Base-by-base conservation (phyloP, 2,329 filamentous ascomycete genomes). In the Teratosphaeria destructans region DNA sequence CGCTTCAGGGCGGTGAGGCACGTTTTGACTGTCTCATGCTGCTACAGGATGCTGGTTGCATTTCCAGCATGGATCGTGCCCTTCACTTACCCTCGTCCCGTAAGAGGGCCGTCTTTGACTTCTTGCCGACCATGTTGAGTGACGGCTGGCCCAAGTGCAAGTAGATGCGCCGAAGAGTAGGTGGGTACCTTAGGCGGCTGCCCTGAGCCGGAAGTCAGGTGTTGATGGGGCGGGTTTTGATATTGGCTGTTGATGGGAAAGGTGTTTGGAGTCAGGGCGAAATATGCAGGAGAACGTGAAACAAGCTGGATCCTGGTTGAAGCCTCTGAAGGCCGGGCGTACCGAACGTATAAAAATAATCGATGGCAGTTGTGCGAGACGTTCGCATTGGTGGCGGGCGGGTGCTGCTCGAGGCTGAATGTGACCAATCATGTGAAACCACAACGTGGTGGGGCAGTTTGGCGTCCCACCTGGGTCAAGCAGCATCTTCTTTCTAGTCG, bases 111-210 rank as follows among this genome's bases (percentile, higher is more conserved):
- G 82, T 81, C 57, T 82, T 82, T 39, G 83, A 85, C 69, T 85
- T 86, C 72, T 86, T 87, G 63, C 82, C 83, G 52, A 85, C 84
- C 84, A 86, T 86, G 54, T 61, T 76, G 71, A 19, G 43, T 10
- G 8, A 19, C 16, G 19, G n/a, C 43, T n/a, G 43, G 19, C 19
- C 2, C 5, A 6, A n/a, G 19, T 19, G 43, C 37, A 12, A 43
- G 14, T 5, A 12, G 16, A 10, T 43, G 37, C 10, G 4, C 14
- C 37, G 37, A 43, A 43, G 37, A 43, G 37, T 14, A 43, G 12
- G 37, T 14, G 16, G 12, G 12, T 43, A n/a, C 16, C 37, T 14
- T 43, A 43, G 14, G 37, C 37, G 37, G 37, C 37, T 14, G 37
- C 16, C 37, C 16, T 43, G 37, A 49, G 23, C 43, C 43, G 43